Evolutionary conservation across 192 early-diverging fungal species (phyloP).

Genomic region (Linderina pennispora): DNA sequence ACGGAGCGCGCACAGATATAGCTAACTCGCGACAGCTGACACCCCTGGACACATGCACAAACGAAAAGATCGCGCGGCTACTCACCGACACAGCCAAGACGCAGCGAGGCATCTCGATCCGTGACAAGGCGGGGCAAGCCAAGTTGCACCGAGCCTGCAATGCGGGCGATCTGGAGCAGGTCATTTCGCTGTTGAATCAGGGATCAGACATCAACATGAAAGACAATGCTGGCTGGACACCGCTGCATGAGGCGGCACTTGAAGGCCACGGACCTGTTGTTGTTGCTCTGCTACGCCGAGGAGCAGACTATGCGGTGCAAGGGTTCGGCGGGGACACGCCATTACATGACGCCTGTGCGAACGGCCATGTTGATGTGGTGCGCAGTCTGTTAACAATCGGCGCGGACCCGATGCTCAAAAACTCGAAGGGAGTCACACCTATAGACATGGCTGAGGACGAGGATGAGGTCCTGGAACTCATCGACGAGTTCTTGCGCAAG

Average conservation of each 20-base stretch:
- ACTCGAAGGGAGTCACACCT: constrained; percentile 44
- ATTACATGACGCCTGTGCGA: constrained; percentile 60
- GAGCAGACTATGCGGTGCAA: constrained; percentile 52
- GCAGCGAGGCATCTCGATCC: constrained; percentile 17
- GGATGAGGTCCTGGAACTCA: constrained; percentile 23
- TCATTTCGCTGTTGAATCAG: constrained; percentile 45
- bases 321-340: constrained; percentile 58
- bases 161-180: constrained; percentile 48
- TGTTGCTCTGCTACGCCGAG: constrained; percentile 43
- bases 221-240: constrained; percentile 63
- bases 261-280: constrained; percentile 42
- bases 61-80: constrained; percentile 33
- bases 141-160: constrained; percentile 59
- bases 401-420: constrained; percentile 25
- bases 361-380: constrained; percentile 43
- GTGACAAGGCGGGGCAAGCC: constrained; percentile 58
- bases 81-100: constrained; percentile 31
- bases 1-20: constrained; percentile 23
- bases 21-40: constrained; percentile 32
- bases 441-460: constrained; percentile 50
- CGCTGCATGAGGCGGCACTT: constrained; percentile 60
- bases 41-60: constrained; percentile 36
- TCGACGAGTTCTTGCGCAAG: constrained; percentile 10
- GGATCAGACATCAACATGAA: constrained; percentile 62
- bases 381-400: constrained; percentile 25